Evolutionary conservation across 441 rosid species (phyloP).

Genomic region (Populus hybrid): DNA sequence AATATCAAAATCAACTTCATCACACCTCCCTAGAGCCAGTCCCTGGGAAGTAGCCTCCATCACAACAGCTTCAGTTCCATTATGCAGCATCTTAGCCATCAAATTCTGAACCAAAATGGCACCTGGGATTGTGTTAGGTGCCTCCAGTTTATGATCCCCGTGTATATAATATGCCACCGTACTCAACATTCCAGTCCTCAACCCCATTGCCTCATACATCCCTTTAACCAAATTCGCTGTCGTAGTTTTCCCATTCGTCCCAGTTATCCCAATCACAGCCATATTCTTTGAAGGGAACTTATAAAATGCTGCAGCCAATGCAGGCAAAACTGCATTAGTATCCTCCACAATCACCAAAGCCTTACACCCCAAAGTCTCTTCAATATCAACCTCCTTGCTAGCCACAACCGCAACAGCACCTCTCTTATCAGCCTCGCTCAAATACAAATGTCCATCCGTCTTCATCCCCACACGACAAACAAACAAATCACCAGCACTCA

Average conservation of each 20-base stretch:
- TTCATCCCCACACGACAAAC: slow-evolving; percentile 76
- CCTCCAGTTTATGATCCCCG: slow-evolving; percentile 67
- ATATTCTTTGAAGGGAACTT: slow-evolving; percentile 68
- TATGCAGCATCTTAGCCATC: slow-evolving; percentile 95
- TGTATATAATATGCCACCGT: slow-evolving; percentile 66
- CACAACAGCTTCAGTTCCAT: slow-evolving; percentile 83
- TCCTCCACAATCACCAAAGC: slow-evolving; percentile 93
- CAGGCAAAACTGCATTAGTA: slow-evolving; percentile 67
- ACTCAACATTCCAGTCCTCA: slow-evolving; percentile 83
- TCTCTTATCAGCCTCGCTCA: slow-evolving; percentile 94
- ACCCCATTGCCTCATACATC: slow-evolving; percentile 87
- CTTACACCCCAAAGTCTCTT: slow-evolving; percentile 79
- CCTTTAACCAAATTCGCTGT: slow-evolving; percentile 73
- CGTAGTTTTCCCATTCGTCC: slow-evolving; percentile 79
- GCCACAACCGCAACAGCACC: slow-evolving; percentile 98
- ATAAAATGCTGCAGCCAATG: slow-evolving; percentile 84
- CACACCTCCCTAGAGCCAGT: slow-evolving; percentile 61
- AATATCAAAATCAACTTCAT: slow-evolving; percentile 84
- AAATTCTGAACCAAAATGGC: slow-evolving; percentile 80
- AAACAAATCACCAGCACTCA: slow-evolving; percentile 81
- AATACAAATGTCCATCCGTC: slow-evolving; percentile 62
- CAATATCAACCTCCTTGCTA: slow-evolving; percentile 83
- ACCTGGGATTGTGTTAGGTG: slow-evolving; percentile 55
- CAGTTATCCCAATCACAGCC: slow-evolving; percentile 81
- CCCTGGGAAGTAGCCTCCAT: slow-evolving; percentile 86